phyloP scores from a whole-genome alignment of 106 monocot species.

The Platanthera zijinensis region DNA sequence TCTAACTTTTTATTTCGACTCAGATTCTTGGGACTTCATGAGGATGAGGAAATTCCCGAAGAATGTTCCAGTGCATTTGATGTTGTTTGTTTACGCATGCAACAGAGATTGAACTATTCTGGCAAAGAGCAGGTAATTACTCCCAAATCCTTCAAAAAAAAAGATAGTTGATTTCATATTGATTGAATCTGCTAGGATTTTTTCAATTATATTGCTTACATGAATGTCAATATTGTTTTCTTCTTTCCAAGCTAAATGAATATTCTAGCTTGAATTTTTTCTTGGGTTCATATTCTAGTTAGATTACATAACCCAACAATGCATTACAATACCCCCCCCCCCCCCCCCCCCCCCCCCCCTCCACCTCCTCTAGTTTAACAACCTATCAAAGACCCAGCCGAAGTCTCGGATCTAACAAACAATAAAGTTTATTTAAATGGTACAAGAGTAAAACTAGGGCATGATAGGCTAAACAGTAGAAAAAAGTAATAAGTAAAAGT shows the following conservation, averaged over 20 bases:
- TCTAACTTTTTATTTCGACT: background rate
- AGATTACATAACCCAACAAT: too few relatives aligned
- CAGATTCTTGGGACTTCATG: slow-evolving; percentile 90
- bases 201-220: background rate
- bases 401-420: too few relatives aligned
- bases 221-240: background rate
- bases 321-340: too few relatives aligned
- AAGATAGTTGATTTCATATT: background rate
- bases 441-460: too few relatives aligned
- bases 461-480: too few relatives aligned
- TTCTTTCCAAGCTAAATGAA: background rate
- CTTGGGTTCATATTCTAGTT: background rate
- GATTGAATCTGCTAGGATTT: background rate
- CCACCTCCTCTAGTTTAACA: too few relatives aligned
- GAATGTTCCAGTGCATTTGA: slow-evolving; percentile 79
- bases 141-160: background rate
- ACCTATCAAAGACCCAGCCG: too few relatives aligned
- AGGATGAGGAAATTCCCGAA: slow-evolving; percentile 50
- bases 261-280: background rate
- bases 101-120: slow-evolving; percentile 67
- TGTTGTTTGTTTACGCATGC: slow-evolving; percentile 66
- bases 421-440: too few relatives aligned
- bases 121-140: slow-evolving; percentile 56
- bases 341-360: too few relatives aligned
- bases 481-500: too few relatives aligned